Conservation (phyloP, 2,329 filamentous ascomycete species). For the Exserohilum turcica region DNA sequence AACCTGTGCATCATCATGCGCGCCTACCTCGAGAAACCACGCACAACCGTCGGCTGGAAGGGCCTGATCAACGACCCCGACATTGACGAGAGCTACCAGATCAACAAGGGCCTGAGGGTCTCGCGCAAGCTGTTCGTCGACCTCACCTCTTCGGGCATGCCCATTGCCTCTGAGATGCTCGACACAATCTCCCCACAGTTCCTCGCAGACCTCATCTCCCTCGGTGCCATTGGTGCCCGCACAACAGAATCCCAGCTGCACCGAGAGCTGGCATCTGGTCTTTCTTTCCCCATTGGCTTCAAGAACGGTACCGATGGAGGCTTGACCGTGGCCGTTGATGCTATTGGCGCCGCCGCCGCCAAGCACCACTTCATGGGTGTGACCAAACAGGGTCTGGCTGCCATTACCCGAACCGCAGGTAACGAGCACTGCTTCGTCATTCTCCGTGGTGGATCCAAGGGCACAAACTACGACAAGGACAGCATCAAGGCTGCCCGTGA, state of each 20-base stretch:
- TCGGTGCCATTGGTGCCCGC: conserved; percentile 92
- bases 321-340: conserved; percentile 89
- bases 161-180: conserved; percentile 96
- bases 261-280: conserved; percentile 89
- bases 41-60: conserved; percentile 98
- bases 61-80: conserved; percentile 98
- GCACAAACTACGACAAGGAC: conserved; percentile 90
- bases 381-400: conserved; percentile 94
- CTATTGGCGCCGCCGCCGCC: conserved; percentile 80
- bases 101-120: conserved; percentile 95
- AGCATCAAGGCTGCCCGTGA: conserved; percentile 81
- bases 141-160: conserved; percentile 84
- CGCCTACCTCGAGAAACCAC: conserved; percentile 97
- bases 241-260: conserved; percentile 97
- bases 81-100: conserved; percentile 95
- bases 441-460: conserved; percentile 85
- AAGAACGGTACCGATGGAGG: conserved; percentile 98
- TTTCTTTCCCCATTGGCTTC: conserved; percentile 98
- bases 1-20: conserved; percentile 96
- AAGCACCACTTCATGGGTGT: conserved; percentile 98
- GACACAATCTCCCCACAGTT: conserved; percentile 99
- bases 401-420: conserved; percentile 89
- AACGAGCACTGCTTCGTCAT: conserved; percentile 99
- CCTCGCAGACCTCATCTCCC: conserved; percentile 91
- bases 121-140: conserved; percentile 94